A percentile compares a stretch with the other conserved stretches of the same genome.
Evolutionary conservation across 768 basidiomycete genomes (phyloP).

Genomic region (Candolleomyces aberdarensis): DNA sequence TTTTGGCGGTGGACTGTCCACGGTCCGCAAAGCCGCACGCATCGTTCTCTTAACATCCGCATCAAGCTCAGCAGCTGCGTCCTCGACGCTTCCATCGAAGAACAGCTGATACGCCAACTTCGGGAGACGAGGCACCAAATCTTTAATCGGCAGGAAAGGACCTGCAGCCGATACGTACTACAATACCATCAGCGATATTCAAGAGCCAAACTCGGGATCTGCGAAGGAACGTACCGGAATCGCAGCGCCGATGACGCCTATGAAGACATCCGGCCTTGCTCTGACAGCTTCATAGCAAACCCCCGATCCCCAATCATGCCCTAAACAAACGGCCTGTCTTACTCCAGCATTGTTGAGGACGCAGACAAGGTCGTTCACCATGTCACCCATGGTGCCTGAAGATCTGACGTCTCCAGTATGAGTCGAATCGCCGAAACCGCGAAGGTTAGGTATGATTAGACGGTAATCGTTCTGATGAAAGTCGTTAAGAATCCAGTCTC

Average conservation of each 20-base stretch:
- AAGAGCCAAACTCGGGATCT: neutral
- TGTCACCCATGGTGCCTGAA: conserved; percentile 58
- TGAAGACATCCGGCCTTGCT: conserved; percentile 61
- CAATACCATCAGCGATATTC: neutral
- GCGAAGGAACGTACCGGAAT: conserved; percentile 48
- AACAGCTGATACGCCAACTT: conserved; percentile 62
- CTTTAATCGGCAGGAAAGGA: conserved; percentile 43
- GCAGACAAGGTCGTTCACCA: conserved; percentile 62
- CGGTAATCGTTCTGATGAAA: conserved; percentile 47
- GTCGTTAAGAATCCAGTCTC: neutral
- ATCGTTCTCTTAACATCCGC: conserved; percentile 53
- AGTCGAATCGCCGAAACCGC: conserved; percentile 68
- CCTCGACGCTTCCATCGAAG: conserved; percentile 48
- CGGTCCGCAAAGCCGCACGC: conserved; percentile 52
- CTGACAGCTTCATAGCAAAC: conserved; percentile 69
- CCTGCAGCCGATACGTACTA: conserved; percentile 61
- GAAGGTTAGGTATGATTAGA: conserved; percentile 58
- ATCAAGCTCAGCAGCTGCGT: conserved; percentile 52
- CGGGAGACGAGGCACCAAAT: conserved; percentile 40
- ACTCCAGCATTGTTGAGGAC: conserved; percentile 52
- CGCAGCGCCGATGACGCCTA: conserved; percentile 52
- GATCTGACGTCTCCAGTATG: conserved; percentile 60
- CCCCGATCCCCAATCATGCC: conserved; percentile 77
- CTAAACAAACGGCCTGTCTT: conserved; percentile 53
- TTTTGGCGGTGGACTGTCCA: conserved; percentile 53